Conservation (phyloP, 176 grass and related monocot species). For the Rhynchospora pubera region DNA sequence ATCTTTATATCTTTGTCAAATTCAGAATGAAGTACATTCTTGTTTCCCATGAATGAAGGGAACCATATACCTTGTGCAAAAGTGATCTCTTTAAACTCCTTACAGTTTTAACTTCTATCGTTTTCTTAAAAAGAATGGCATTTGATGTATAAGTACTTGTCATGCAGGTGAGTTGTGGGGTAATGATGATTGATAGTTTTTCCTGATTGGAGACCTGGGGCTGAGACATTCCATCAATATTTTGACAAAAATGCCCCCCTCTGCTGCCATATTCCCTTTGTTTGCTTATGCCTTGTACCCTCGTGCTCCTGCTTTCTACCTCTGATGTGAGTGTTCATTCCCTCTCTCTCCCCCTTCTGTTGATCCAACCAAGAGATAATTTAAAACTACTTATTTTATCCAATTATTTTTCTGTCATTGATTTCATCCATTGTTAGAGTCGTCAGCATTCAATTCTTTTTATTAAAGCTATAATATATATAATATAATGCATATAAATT, state of each 20-base stretch:
- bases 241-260: conserved; percentile 43
- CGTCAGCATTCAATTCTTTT: no score
- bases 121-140: conserved; percentile 27
- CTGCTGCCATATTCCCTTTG: conserved; percentile 89
- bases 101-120: conserved; percentile 13
- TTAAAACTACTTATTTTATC: not conserved
- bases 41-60: conserved; percentile 38
- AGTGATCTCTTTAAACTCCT: not conserved
- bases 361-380: conserved; percentile 16
- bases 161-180: conserved; percentile 31
- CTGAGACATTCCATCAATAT: conserved; percentile 85
- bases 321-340: conserved; percentile 95
- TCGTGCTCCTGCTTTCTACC: conserved; percentile 38
- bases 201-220: conserved; percentile 32
- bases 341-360: not conserved
- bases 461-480: not conserved
- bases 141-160: conserved; percentile 48
- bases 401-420: no score
- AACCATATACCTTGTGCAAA: not conserved
- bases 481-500: conserved; percentile 22
- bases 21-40: not conserved
- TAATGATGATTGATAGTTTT: conserved; percentile 59
- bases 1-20: not conserved
- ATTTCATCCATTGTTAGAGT: no score
- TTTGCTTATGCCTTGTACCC: conserved; percentile 88